phyloP scores from a whole-genome alignment of 2,329 filamentous ascomycete species.

The Neocucurbitaria cava region DNA sequence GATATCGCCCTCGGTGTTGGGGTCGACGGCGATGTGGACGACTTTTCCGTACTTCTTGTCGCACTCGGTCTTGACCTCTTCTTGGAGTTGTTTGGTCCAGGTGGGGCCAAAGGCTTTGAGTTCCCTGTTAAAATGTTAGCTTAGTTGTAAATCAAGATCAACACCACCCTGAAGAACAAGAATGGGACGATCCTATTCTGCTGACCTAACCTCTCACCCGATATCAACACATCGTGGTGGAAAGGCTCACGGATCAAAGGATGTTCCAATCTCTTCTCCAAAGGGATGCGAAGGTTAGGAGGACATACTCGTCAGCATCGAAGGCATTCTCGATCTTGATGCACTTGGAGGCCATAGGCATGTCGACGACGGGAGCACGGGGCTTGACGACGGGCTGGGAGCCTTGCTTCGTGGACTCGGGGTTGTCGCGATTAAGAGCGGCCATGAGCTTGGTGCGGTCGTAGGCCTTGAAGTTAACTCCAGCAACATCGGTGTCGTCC shows the following conservation, averaged over 20 bases:
- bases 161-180: too few species aligned
- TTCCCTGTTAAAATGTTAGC: slow-evolving; percentile 36
- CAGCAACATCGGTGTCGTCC: slow-evolving; percentile 96
- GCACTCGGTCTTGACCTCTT: slow-evolving; percentile 91
- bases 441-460: slow-evolving; percentile 98
- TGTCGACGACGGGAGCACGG: slow-evolving; percentile 77
- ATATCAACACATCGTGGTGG: too few species aligned
- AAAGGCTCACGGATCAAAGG: too few species aligned
- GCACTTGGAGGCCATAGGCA: slow-evolving; percentile 89
- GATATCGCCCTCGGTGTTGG: slow-evolving; percentile 92
- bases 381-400: slow-evolving; percentile 64
- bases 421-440: slow-evolving; percentile 82
- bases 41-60: slow-evolving; percentile 96
- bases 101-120: slow-evolving; percentile 29
- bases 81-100: slow-evolving; percentile 94
- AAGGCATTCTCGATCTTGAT: slow-evolving; percentile 97
- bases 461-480: slow-evolving; percentile 99
- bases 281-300: not conserved
- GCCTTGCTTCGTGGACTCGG: slow-evolving; percentile 65
- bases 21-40: slow-evolving; percentile 94
- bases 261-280: too few species aligned
- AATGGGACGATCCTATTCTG: too few species aligned
- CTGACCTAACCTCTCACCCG: too few species aligned
- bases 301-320: slow-evolving; percentile 81
- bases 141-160: not conserved